phyloP scores from a whole-genome alignment of 345 rosid genomes.

The Populus alba region DNA sequence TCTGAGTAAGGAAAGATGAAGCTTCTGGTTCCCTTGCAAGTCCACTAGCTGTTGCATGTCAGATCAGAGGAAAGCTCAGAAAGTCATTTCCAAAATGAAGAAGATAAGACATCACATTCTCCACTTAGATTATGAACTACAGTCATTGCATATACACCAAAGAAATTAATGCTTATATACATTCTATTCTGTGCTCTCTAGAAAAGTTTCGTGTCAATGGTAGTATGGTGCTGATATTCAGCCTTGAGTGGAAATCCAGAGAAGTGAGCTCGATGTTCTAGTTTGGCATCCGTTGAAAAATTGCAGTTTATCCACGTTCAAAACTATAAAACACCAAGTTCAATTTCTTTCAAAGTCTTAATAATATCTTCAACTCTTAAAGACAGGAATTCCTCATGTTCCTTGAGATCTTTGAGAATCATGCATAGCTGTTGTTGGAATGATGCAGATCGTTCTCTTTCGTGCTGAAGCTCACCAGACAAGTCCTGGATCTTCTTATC shows the following conservation, averaged over 20 bases:
- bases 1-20: background rate
- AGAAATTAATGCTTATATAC: background rate
- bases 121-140: background rate
- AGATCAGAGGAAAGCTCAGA: background rate
- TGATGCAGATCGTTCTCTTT: slow-evolving; percentile 28
- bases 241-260: background rate
- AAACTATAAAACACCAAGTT: slow-evolving; percentile 22
- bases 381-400: slow-evolving; percentile 35
- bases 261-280: background rate
- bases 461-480: slow-evolving; percentile 28
- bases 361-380: slow-evolving; percentile 36
- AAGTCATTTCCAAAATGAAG: background rate
- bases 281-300: background rate
- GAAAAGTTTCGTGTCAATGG: background rate
- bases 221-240: background rate
- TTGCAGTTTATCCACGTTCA: background rate
- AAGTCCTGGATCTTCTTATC: slow-evolving; percentile 39
- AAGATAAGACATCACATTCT: background rate
- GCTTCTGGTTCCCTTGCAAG: background rate
- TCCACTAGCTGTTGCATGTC: background rate
- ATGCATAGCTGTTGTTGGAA: slow-evolving; percentile 27
- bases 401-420: slow-evolving; percentile 36
- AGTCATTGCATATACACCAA: background rate
- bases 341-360: slow-evolving; percentile 35
- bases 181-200: background rate